Conservation (phyloP, 2,329 filamentous ascomycete genomes). For the Knufia petricola region DNA sequence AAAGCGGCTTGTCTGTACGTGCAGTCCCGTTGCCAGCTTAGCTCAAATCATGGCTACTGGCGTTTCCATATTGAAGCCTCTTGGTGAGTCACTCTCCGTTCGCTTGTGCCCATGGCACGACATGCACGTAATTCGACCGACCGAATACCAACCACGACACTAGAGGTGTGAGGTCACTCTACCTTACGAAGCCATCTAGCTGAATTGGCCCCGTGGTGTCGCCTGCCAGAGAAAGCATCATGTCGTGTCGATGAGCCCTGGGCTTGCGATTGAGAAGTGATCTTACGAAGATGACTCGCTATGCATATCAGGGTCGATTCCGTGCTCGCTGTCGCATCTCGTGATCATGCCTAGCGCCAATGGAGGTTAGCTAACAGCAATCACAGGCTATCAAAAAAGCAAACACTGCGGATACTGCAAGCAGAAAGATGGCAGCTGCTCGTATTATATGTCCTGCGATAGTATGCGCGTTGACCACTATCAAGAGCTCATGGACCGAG, state of each 20-base stretch:
- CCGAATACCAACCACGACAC: background rate
- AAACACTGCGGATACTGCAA: constrained; percentile 40
- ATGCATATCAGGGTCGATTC: background rate
- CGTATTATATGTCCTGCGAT: constrained; percentile 38
- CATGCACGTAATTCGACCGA: background rate
- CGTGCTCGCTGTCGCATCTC: background rate
- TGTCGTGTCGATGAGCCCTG: too few species aligned
- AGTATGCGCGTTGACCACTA: constrained; percentile 38
- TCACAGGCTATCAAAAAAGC: constrained; percentile 38
- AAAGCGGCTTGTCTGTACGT: background rate
- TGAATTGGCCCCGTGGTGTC: background rate
- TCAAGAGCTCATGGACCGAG: constrained; percentile 38
- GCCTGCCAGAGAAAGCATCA: background rate
- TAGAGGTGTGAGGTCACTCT: too few species aligned
- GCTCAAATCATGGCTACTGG: constrained; percentile 30
- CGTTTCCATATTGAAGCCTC: constrained; percentile 36
- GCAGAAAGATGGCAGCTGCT: constrained; percentile 35
- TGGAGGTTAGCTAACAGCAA: constrained; percentile 12
- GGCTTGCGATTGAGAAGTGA: too few species aligned
- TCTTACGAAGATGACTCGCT: background rate
- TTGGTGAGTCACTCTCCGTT: constrained; percentile 28
- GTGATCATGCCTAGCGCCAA: constrained; percentile 26
- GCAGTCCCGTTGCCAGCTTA: background rate
- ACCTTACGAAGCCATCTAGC: background rate
- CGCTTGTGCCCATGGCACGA: too few species aligned